Base-by-base conservation (phyloP, 352 stramenopile species). In the Globisporangium viniferum region DNA sequence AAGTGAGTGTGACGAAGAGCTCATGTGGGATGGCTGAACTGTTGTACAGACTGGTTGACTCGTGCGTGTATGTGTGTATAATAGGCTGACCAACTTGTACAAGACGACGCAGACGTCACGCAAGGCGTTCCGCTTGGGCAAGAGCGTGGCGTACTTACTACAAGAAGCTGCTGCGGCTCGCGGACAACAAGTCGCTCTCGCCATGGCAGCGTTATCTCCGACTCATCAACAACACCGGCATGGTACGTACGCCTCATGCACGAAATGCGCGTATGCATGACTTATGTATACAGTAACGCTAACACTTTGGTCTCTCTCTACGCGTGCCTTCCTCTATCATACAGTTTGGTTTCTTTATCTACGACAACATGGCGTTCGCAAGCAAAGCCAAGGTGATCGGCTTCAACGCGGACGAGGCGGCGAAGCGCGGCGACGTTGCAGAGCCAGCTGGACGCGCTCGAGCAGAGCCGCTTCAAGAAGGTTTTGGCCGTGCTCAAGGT, bases 361-460 rank as follows among this genome's bases (percentile, higher is more conserved):
- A 91, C 72, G 89, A 96, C 79, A 96, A 96, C 70, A 73, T 90
- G 72, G 86, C 77, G n/a, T 96, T 96, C 69, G 76, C 81, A 39
- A 85, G 84, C 80, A 93, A 92, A 59, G 80, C 81, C 66, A 93
- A 94, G 62, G 66, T 96, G 48, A 60, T 92, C 8, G 64, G 54
- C 35, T 79, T 95, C 55, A 74, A 96, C 64, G 80, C 84, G 5
- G 78, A 90, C 8, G 78, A 93, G 55, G 76, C 89, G 1, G 62
- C 70, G 7, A 82, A 86, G 71, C 83, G 83, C 44, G 89, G 89
- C 36, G 48, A 69, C 70, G 60, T 69, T 93, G 62, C 77, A 87
- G 59, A 57, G 62, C 35, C 82, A 96, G 66, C 71, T 96, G 24
- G 81, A 91, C 35, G 62, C 71, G 58, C 72, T 95, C 63, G 73